Percentiles rank a stretch among this genome's conserved stretches.
Evolutionary conservation across 225 moss, liverwort and hornwort genomes (phyloP).

Genomic region (Thuidium tamariscinum): DNA sequence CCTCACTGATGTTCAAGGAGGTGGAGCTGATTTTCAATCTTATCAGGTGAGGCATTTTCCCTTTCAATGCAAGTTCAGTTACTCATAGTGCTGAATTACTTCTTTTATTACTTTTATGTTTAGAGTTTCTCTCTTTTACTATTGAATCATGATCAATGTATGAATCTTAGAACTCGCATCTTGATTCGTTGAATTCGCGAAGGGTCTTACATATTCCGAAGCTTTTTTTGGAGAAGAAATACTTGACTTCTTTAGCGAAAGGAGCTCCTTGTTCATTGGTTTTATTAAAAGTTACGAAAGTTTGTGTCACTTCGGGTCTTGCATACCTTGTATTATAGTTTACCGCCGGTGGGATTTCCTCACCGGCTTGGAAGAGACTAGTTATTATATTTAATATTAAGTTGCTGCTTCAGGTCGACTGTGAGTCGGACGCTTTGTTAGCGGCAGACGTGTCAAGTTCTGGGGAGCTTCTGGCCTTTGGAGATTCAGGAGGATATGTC

Average conservation of each 20-base stretch:
- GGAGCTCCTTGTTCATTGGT: background rate
- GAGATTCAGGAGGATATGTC: conserved; percentile 56
- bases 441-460: conserved; percentile 64
- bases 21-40: conserved; percentile 50
- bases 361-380: background rate
- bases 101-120: background rate
- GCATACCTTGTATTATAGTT: background rate
- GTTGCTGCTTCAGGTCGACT: conserved; percentile 46
- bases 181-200: background rate
- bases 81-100: background rate
- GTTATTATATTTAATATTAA: background rate
- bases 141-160: background rate
- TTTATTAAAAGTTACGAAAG: background rate
- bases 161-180: background rate
- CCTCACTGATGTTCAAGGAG: conserved; percentile 61
- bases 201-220: background rate
- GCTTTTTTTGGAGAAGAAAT: background rate
- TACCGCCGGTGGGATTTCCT: background rate
- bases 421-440: conserved; percentile 46
- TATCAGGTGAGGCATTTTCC: conserved; percentile 29
- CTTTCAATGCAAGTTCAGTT: background rate
- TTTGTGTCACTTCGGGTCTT: background rate
- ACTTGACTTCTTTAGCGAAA: background rate
- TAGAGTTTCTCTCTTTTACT: background rate
- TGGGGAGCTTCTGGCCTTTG: conserved; percentile 63